phyloP scores from a whole-genome alignment of 345 rosid species.

The Barbarea vulgaris region DNA sequence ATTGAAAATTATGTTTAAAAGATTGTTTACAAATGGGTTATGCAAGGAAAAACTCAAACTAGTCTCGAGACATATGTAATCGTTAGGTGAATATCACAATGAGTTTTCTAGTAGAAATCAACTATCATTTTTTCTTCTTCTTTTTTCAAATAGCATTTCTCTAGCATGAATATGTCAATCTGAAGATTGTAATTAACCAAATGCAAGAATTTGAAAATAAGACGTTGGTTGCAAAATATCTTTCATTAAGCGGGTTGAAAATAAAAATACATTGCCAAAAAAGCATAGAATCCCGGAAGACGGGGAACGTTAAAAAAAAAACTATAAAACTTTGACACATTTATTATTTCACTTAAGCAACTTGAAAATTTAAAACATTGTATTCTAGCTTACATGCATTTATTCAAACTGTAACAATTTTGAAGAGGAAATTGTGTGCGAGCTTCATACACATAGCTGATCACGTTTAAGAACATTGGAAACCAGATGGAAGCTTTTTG shows the following conservation, averaged over 20 bases:
- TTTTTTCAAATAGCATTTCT: too few species aligned
- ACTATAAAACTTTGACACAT: background rate
- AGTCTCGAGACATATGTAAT: background rate
- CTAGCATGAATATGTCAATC: background rate
- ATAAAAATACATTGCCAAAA: background rate
- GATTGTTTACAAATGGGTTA: background rate
- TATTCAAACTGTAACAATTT: constrained; percentile 2
- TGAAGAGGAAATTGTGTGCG: background rate
- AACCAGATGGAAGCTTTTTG: constrained; percentile 49
- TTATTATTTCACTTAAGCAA: background rate
- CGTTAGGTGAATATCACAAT: background rate
- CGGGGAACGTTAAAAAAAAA: too few species aligned
- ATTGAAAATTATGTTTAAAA: background rate
- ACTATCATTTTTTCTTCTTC: too few species aligned
- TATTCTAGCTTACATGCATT: constrained; percentile 11
- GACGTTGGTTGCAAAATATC: background rate
- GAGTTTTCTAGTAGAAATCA: too few species aligned
- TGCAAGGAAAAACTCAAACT: background rate
- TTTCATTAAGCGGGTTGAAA: constrained; percentile 9
- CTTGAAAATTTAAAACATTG: background rate
- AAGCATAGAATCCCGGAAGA: background rate
- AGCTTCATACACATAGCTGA: background rate
- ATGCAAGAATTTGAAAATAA: background rate
- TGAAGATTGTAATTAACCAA: background rate
- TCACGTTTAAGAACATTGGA: constrained; percentile 43